Evolutionary conservation across 176 grass and related monocot species (phyloP).

Genomic region (Phoenix dactylifera): DNA sequence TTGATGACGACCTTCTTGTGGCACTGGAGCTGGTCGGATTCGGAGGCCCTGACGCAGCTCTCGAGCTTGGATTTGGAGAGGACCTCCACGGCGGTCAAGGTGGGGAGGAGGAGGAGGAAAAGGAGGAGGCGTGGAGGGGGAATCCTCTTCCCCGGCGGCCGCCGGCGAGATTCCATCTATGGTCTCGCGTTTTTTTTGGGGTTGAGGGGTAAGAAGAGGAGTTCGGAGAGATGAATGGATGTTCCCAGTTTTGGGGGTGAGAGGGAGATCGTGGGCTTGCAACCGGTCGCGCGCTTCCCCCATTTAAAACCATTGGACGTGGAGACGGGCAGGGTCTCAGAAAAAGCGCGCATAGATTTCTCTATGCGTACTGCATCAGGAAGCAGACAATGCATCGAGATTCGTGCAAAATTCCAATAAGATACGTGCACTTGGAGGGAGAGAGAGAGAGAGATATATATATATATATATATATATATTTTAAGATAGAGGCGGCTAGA

Average conservation of each 20-base stretch:
- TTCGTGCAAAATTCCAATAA: too few species aligned
- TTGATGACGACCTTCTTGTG: constrained; percentile 57
- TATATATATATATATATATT: too few species aligned
- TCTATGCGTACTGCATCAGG: too few species aligned
- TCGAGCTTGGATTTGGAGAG: constrained; percentile 65
- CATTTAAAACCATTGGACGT: too few species aligned
- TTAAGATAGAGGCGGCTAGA: too few species aligned
- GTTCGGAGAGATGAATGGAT: not conserved
- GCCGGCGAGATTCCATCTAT: not conserved
- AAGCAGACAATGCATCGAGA: too few species aligned
- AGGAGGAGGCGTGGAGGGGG: not conserved
- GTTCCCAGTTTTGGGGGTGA: not conserved
- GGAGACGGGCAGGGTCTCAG: too few species aligned
- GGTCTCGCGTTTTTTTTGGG: not conserved
- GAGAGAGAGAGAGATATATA: too few species aligned
- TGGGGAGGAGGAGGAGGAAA: not conserved
- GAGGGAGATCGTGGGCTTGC: too few species aligned
- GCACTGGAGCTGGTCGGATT: constrained; percentile 38
- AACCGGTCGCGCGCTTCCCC: too few species aligned
- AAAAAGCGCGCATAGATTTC: too few species aligned
- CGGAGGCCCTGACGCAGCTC: constrained; percentile 33
- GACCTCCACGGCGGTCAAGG: constrained; percentile 27
- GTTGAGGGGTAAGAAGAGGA: not conserved
- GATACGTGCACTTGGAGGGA: too few species aligned
- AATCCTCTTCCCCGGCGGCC: not conserved